Base-by-base conservation (phyloP, 306 rosid genomes). In the Hippophae tibetana region DNA sequence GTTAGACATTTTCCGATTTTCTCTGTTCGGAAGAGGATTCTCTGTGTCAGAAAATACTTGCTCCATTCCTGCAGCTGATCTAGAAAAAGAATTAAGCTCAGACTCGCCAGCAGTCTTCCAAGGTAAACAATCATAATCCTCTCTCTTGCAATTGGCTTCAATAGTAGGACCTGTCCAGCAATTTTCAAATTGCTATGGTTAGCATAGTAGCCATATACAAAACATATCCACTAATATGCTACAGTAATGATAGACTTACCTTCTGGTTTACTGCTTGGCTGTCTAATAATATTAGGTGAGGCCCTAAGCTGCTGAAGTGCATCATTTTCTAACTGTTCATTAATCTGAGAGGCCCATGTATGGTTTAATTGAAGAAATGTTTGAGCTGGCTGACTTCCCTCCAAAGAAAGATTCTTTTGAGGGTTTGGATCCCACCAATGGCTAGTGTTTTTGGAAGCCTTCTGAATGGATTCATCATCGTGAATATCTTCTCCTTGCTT, bases 401-500 rank as follows among this genome's bases (percentile, higher is more conserved):
- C 38, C 38, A 43, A 26, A 41, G 65, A 57, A 8, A 57, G 67
- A 53, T 64, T 63, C 43, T 74, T 76, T 56, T 57, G 58, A 62
- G 78, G 52, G 57, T 58, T 68, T 55, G 10, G 43, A 74, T 71
- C 82, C 54, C 68, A 56, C 82, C 82, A 74, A 47, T 61, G 64
- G 7, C 64, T 63, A 26, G 59, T 43, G 58, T 63, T 65, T 55
- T 49, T 64, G 58, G 76, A 66, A 55, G 76, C 66, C 38, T 58
- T 77, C 64, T 61, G 76, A 71, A 65, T 66, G 61, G 74, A 66
- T 60, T 69, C 38, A 31, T 31, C 38, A 31, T 31, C 38, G 2
- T 31, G 63, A 57, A 61, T 27, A 40, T 68, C 69, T n/a, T 74
- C 80, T 47, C 38, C 38, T 4, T 31, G 38, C 3, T 31, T 31